These are phyloP conservation scores for Arthrobotrys megalospora DNA, from an alignment of 2,329 filamentous ascomycete genomes.

Conservation along the genomic window DNA sequence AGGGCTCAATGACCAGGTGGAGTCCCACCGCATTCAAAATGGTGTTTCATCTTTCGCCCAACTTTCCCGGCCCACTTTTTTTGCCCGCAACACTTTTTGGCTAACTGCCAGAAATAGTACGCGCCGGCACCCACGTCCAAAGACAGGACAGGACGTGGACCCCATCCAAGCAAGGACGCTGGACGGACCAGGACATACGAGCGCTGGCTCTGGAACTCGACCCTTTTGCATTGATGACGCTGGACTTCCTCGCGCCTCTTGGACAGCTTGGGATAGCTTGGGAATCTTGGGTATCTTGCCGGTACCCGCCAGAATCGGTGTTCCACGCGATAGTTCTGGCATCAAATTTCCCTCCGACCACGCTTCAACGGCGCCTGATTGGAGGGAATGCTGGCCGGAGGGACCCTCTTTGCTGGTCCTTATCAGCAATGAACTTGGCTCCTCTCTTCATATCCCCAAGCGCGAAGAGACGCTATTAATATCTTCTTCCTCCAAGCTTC, in stretches of 20 bases:
- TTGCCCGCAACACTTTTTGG: conserved; percentile 34
- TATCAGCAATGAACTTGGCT: conserved; percentile 1
- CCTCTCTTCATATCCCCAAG: conserved; percentile 44
- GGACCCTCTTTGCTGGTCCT: background rate
- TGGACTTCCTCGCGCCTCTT: conserved; percentile 13
- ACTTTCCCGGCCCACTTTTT: conserved; percentile 32
- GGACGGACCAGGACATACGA: background rate
- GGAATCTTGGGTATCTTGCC: conserved; percentile 22
- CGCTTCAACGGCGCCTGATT: conserved; percentile 37
- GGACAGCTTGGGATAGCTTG: conserved; percentile 13
- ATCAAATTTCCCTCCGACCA: conserved; percentile 49
- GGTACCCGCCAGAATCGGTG: conserved; percentile 4
- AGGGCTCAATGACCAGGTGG: background rate
- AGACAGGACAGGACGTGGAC: background rate
- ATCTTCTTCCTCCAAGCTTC: conserved; percentile 31
- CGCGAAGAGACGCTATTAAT: conserved; percentile 57
- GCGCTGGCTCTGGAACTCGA: background rate
- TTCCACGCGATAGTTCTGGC: conserved; percentile 20
- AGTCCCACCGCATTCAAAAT: conserved; percentile 9
- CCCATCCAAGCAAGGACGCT: background rate
- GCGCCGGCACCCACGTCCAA: conserved; percentile 55
- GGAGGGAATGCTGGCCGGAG: conserved; percentile 41
- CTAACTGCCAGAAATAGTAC: conserved; percentile 59
- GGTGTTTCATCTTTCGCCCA: conserved; percentile 59
- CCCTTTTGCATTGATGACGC: conserved; percentile 16